Base-by-base conservation (phyloP, 2,329 filamentous ascomycete species). In the Aspergillus persii region DNA sequence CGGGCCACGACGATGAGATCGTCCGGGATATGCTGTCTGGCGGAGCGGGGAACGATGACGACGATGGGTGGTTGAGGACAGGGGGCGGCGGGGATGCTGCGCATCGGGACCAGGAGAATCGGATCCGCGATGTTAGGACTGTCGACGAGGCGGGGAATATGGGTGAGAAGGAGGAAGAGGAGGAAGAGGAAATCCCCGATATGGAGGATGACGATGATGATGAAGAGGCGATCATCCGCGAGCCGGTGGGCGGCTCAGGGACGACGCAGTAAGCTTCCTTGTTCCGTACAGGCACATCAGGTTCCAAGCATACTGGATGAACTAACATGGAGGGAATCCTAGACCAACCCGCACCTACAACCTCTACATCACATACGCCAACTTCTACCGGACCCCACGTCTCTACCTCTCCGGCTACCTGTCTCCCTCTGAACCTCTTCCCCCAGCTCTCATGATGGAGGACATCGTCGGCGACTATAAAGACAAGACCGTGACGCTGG, bases 141-240 rank as follows among this genome's bases (percentile, higher is more conserved):
- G 87, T 97, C 27, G 93, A 96, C 71, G 92, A 96, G 69, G 88
- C 89, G 27, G 94, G 93, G 29, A 94, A 95, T 70, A 82, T 96
- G 49, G 92, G 89, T 12, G 91, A 93, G 59, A 82, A 85, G 58
- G 88, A 88, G 53, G 83, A 86, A 33, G 80, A 72, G 48, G 80
- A 72, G 49, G 84, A 90, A 4, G 86, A 88, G 49, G 94, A 97
- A 69, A 97, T 98, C 62, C 94, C 93, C 0, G 94, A 98, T 72
- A 98, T 98, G 92, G 95, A 98, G 72, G 95, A 98, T 63, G 94
- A 98, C 58, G 94, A 92, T 62, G 90, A 98, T 65, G 88, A 90
- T 60, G 93, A 96, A 62, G 93, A 98, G 77, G 95, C 95, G 49
- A 98, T 99, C 72, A 98, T 98, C 70, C 84, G 90, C 11, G 92